Evolutionary conservation across 371 early-diverging fungal genomes (phyloP).

Genomic region (Mucor velutinosus): DNA sequence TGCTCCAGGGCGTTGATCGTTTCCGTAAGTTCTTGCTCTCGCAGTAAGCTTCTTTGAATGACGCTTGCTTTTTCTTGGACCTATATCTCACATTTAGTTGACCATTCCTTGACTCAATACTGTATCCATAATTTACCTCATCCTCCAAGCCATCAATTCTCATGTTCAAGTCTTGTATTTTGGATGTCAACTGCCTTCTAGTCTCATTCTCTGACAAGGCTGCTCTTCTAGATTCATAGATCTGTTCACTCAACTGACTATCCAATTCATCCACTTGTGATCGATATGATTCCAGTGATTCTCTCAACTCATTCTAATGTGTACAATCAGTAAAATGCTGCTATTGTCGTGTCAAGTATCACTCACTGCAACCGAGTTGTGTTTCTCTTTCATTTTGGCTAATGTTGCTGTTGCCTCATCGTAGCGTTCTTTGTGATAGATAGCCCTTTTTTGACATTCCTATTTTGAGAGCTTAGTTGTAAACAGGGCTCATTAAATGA

Average conservation of each 20-base stretch:
- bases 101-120: no score
- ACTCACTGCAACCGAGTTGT: conserved; percentile 7
- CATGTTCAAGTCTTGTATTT: background rate
- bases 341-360: background rate
- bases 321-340: background rate
- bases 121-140: background rate
- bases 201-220: background rate
- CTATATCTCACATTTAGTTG: background rate
- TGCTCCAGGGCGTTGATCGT: background rate
- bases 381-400: conserved; percentile 5
- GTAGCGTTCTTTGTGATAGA: conserved; percentile 1
- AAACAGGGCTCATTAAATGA: background rate
- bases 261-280: background rate
- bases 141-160: background rate
- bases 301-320: conserved; percentile 8
- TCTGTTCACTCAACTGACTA: background rate
- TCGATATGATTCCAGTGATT: background rate
- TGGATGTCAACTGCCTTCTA: background rate
- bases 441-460: conserved; percentile 8
- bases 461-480: background rate
- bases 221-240: background rate
- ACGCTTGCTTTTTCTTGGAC: background rate
- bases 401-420: conserved; percentile 2
- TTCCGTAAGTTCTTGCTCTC: conserved; percentile 1
- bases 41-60: background rate